Evolutionary conservation across 2,329 filamentous ascomycete genomes (phyloP), one percentile per base, ranked within the genome.

Genomic region (Sporothrix brunneoviolacea): DNA sequence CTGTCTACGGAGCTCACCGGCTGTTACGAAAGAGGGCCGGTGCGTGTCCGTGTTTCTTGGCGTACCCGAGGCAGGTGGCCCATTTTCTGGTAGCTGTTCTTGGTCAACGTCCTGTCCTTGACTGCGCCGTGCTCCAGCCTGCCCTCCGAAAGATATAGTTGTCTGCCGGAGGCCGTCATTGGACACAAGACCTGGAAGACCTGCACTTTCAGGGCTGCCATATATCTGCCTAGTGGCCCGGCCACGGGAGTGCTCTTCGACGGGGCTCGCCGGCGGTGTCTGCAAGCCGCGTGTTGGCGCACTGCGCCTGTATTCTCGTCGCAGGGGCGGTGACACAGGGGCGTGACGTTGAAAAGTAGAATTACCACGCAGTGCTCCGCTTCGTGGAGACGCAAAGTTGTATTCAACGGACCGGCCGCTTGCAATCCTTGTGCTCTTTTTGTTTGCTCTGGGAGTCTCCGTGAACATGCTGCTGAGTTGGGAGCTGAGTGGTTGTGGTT

Each of bases 91-190:
- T 19, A 24, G 15, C 32, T 15, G 21, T 15, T 45, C 42, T 16
- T 18, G 19, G 19, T 18, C 32, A 8, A n/a, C 19, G 3, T 36
- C 15, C 2, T 8, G 7, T 8, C 8, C 5, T 7, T 13, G 15
- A 8, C 18, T 19, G 9, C 28, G 16, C 10, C 27, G 4, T 4
- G 7, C 22, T 16, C n/a, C 15, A 19, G 15, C 10, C 13, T 19
- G 30, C 18, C 27, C 19, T 13, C 41, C 42, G 22, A 57, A 57
- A 3, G 47, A 37, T n/a, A 57, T 44, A 1, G 49, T 54, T 2
- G 53, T 55, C 44, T 57, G 55, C 18, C 39, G 46, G 13, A 52
- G 36, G 3, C 47, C 41, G 21, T 57, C 53, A 28, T 16, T 35
- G 3, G 44, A 42, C 15, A 36, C 22, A 4, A 42, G 33, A 4